A percentile compares a stretch with the other conserved stretches of the same genome.
phyloP scores from a whole-genome alignment of 257 asterid species.

The Solanum sitiens region DNA sequence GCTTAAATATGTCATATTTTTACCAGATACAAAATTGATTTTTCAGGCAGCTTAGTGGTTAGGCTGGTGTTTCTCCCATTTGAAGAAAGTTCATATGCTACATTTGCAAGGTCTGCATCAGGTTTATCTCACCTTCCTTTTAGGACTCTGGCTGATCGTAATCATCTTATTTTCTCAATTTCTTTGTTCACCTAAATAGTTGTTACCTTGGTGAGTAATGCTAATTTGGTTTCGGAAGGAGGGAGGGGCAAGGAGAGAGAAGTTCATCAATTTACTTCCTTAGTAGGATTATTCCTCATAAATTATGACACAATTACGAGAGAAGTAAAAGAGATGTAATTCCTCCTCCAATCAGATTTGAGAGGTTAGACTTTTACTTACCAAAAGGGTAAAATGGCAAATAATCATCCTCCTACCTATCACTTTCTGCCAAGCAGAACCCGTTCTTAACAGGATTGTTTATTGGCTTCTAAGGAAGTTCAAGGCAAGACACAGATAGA shows the following conservation, averaged over 20 bases:
- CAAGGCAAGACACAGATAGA: neutral
- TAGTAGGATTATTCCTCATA: neutral
- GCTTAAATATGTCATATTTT: neutral
- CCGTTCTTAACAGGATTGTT: neutral
- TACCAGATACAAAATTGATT: conserved; percentile 11
- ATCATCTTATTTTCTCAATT: neutral
- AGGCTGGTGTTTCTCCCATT: conserved; percentile 91
- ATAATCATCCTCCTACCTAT: neutral
- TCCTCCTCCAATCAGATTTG: neutral
- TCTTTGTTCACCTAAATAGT: neutral
- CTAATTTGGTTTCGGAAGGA: neutral
- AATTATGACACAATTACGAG: neutral
- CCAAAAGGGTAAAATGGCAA: neutral
- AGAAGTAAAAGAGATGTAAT: neutral
- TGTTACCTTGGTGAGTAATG: neutral
- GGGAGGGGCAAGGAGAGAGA: neutral
- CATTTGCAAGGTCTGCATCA: conserved; percentile 98
- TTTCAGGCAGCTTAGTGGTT: conserved; percentile 98
- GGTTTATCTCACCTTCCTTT: conserved; percentile 56
- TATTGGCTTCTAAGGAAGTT: neutral
- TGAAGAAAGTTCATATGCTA: conserved; percentile 86
- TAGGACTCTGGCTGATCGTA: neutral
- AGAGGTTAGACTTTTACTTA: neutral
- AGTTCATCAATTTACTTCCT: neutral
- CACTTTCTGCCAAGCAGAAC: neutral